These are phyloP conservation scores for Pseudopyrenochaeta lycopersici DNA, from an alignment of 2,329 filamentous ascomycete species.

Conservation along the genomic window DNA sequence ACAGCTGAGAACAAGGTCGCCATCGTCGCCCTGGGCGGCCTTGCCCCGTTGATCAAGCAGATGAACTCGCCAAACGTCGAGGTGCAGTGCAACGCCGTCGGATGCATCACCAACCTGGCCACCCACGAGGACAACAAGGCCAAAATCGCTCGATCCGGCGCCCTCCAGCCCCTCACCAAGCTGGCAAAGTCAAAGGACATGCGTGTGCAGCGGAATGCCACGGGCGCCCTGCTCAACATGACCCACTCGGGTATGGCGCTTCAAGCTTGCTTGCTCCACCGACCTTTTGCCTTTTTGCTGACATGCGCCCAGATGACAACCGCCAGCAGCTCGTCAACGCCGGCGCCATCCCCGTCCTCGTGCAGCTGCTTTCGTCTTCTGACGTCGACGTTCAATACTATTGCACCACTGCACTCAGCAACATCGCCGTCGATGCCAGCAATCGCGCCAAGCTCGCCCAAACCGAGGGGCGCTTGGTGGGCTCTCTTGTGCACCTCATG, in stretches of 20 bases:
- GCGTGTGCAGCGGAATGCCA: constrained; percentile 97
- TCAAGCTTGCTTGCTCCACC: too few species aligned
- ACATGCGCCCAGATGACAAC: constrained; percentile 93
- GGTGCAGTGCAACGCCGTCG: constrained; percentile 98
- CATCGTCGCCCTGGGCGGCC: constrained; percentile 90
- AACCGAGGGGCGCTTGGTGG: constrained; percentile 88
- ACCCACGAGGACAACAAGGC: constrained; percentile 99
- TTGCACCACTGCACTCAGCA: constrained; percentile 97
- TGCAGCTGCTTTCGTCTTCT: constrained; percentile 88
- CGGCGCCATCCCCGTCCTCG: constrained; percentile 95
- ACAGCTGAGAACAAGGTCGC: constrained; percentile 98
- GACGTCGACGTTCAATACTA: constrained; percentile 99
- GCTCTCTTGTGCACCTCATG: constrained; percentile 95
- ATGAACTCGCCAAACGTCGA: constrained; percentile 99
- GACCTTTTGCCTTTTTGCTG: too few species aligned
- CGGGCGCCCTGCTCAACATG: constrained; percentile 96
- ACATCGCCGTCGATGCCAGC: constrained; percentile 92
- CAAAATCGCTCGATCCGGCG: constrained; percentile 95
- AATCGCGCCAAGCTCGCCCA: constrained; percentile 92
- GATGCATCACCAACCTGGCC: constrained; percentile 97
- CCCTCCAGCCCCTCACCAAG: constrained; percentile 86
- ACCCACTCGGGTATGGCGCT: constrained; percentile 96
- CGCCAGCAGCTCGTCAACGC: constrained; percentile 96
- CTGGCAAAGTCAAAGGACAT: constrained; percentile 98
- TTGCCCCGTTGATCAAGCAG: constrained; percentile 91